Evolutionary conservation across 2,329 filamentous ascomycete genomes (phyloP), one percentile per base, ranked within the genome.

Genomic region (Pyrenochaeta sp.): DNA sequence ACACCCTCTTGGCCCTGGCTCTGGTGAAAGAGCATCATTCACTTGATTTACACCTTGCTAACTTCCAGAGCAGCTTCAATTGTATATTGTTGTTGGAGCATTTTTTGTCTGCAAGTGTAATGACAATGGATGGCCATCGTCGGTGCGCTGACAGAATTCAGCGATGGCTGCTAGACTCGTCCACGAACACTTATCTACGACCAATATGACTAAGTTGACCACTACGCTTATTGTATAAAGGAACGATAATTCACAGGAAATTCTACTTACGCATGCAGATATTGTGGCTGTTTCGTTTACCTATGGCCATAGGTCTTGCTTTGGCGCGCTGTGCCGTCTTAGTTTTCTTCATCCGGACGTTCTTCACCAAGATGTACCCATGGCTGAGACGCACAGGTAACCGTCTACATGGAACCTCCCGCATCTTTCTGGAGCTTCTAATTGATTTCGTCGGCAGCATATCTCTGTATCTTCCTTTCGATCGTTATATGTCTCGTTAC

Each of bases 311-410:
- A 24, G 40, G 52, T 34, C 28, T 64, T 9, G 38, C 44, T 17
- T 28, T 58, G 3, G 55, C 50, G 8, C 51, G 60, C 36, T 56
- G 47, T 35, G 60, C 61, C 14, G 58, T 65, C 35, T 47, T 51
- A 7, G 42, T 60, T n/a, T 61, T 65, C 40, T 60, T 63, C 41
- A 47, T 65, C 24, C 55, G 55, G 9, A 59, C 52, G 5, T 49
- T 68, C 17, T 65, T 55, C 24, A 58, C 52, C 11, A 45, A 44
- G 5, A 27, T 47, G 7, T 58, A 45, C 34, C 35, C 50, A 8
- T 48, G 48, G 39, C 42, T 62, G n/a, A 55, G 61, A 51, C 35
- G 14, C 34, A 35, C 42, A 41, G 56, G 57, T 66, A 63, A 19
- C 35, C 36, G 24, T 21, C 18, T 26, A 27, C 32, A n/a, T 24